Conservation (phyloP, 371 early-diverging fungal genomes). For the Rhizopus delemar region DNA sequence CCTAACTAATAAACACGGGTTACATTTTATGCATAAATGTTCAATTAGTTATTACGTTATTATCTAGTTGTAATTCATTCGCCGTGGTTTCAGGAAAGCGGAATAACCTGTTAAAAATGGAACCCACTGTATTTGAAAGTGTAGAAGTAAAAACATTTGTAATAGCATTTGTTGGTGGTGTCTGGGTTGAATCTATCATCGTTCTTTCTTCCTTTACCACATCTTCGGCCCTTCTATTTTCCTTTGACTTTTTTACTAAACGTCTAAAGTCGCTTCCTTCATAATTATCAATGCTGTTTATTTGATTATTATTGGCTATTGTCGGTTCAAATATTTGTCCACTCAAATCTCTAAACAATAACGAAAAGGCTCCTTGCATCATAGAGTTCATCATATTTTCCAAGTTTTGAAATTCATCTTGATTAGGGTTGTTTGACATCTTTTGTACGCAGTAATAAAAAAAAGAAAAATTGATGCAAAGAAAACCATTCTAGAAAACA, state of each 20-base stretch:
- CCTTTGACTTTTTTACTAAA: conserved; percentile 32
- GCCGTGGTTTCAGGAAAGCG: not conserved
- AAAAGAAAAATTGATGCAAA: not conserved
- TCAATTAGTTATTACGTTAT: not conserved
- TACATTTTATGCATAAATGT: not conserved
- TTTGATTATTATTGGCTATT: conserved; percentile 9
- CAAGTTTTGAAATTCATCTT: conserved; percentile 31
- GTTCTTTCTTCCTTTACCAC: conserved; percentile 5
- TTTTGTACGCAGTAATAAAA: conserved; percentile 8
- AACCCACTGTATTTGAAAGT: conserved; percentile 1
- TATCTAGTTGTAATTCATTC: not conserved
- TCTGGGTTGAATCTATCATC: not conserved
- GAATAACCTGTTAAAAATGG: conserved; percentile 4
- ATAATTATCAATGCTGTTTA: conserved; percentile 16
- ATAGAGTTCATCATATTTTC: conserved; percentile 40
- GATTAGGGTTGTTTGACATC: conserved; percentile 17
- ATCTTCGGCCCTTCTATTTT: conserved; percentile 15
- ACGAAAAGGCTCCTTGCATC: conserved; percentile 37
- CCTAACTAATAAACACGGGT: not conserved
- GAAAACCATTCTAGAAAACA: not conserved
- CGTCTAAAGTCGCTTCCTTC: conserved; percentile 44
- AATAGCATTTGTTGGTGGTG: not conserved
- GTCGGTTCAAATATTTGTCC: conserved; percentile 8
- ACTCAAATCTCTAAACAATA: conserved; percentile 29
- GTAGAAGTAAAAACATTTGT: not conserved